Base-by-base conservation (phyloP, 768 basidiomycete genomes). In the Boletellus sp. region DNA sequence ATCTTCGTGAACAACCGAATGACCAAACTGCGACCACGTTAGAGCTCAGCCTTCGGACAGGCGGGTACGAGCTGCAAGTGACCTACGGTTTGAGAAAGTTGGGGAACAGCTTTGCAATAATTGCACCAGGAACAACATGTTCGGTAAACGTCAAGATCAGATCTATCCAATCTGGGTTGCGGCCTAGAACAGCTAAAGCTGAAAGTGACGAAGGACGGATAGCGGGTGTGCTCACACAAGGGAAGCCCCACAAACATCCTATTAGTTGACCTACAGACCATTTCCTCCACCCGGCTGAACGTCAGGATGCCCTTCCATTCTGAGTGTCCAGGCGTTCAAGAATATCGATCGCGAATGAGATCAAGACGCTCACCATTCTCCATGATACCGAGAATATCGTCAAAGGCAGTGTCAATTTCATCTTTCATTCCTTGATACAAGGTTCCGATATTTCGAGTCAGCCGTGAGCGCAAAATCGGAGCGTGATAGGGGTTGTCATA, bases 181-280 rank as follows among this genome's bases (percentile, higher is more conserved):
- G 50, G 17, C 40, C 50, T 51, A 33, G 33, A 42, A 11, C 3
- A 13, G 51, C 8, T 4, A 11, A 37, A 4, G 6, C 2, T 1
- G 7, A 45, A 3, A 15, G 4, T 24, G 2, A 31, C 8, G 22
- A 11, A 20, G 33, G 11, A 23, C 31, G 2, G 22, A 33, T 8
- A 12, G 31, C 1, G 16, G 5, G 28, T 16, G 15, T 32, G 65
- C 72, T 23, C 42, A 77, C 79, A 80, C 1, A 76, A 45, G 1
- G 78, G 76, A n/a, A 71, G 61, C 0, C 77, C 78, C 6, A 80
- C 72, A 50, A 81, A 76, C 4, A 74, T 45, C 5, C 80, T 70
- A 54, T 75, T 78, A 47, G 65, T 73, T 3, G 69, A 61, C 32
- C 75, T 69, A 31, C 70, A 67, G 11, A 79, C 60, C 16, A 80